Percentiles rank a stretch among this genome's conserved stretches.
These are phyloP conservation scores for Penicillium brevicompactum DNA, from an alignment of 2,329 filamentous ascomycete genomes.

Conservation along the genomic window DNA sequence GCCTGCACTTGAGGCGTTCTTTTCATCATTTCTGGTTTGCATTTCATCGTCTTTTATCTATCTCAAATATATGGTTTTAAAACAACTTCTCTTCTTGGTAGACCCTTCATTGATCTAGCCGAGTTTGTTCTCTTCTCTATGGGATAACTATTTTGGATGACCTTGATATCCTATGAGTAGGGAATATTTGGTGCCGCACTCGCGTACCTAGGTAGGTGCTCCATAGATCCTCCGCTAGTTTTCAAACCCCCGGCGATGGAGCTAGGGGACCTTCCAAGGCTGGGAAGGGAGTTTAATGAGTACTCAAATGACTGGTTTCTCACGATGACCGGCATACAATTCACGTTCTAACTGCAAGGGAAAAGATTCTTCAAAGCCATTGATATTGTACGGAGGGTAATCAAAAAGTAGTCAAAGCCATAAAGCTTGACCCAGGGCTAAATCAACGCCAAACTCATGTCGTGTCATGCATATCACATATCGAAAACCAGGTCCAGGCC, in stretches of 20 bases:
- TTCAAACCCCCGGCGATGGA: too few species aligned
- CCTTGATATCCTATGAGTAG: too few species aligned
- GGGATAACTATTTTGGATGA: too few species aligned
- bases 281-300: too few species aligned
- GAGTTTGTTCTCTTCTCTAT: too few species aligned
- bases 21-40: neutral
- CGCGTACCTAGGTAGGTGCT: too few species aligned
- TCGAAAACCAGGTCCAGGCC: neutral
- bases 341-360: neutral
- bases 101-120: too few species aligned
- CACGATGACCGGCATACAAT: too few species aligned
- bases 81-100: neutral
- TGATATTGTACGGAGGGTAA: neutral
- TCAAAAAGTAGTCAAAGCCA: slow-evolving; percentile 1
- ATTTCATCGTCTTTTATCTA: neutral
- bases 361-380: neutral
- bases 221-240: too few species aligned
- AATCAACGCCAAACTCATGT: slow-evolving; percentile 25
- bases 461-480: slow-evolving; percentile 23
- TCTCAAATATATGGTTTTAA: neutral
- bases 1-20: neutral
- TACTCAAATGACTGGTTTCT: too few species aligned
- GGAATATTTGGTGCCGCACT: too few species aligned
- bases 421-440: slow-evolving; percentile 8
- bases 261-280: too few species aligned